Percentiles rank a stretch among this genome's conserved stretches.
Evolutionary conservation across 495 filamentous ascomycete genomes (phyloP).

Genomic region (Aspergillus saccharolyticus): DNA sequence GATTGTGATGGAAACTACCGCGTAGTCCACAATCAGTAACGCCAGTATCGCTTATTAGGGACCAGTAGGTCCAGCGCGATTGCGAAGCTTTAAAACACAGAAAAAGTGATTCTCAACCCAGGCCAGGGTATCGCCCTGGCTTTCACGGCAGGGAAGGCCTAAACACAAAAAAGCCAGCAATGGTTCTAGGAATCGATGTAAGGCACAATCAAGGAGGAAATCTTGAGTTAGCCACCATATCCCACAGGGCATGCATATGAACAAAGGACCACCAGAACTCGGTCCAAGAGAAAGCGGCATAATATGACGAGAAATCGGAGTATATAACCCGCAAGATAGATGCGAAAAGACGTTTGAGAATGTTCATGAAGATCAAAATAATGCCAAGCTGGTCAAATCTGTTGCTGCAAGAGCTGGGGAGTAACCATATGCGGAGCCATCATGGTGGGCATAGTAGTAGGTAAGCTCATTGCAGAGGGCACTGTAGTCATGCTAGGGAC

Average conservation of each 20-base stretch:
- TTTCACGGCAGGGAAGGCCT: background rate
- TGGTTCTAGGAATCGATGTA: background rate
- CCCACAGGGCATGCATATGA: background rate
- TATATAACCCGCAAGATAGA: background rate
- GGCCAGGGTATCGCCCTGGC: background rate
- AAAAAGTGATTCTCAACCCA: background rate
- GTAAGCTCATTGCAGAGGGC: constrained; percentile 35
- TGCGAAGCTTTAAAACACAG: constrained; percentile 2
- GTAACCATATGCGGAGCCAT: constrained; percentile 40
- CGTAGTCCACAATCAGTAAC: constrained; percentile 1
- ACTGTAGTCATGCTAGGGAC: constrained; percentile 36
- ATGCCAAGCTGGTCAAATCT: constrained; percentile 29
- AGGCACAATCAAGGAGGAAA: background rate
- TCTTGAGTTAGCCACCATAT: background rate
- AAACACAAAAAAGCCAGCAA: background rate
- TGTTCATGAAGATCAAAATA: background rate
- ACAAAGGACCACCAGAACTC: background rate
- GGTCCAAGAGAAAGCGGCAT: background rate
- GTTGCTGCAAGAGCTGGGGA: constrained; percentile 44
- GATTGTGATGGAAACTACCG: constrained; percentile 1
- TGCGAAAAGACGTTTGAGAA: background rate
- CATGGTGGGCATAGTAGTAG: constrained; percentile 33
- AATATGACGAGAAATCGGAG: background rate
- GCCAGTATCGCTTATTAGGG: constrained; percentile 1
- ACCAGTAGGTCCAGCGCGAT: constrained; percentile 3